Percentiles rank a stretch among this genome's conserved stretches.
Evolutionary conservation across 2,329 filamentous ascomycete species (phyloP).

Genomic region (Alternaria sp.): DNA sequence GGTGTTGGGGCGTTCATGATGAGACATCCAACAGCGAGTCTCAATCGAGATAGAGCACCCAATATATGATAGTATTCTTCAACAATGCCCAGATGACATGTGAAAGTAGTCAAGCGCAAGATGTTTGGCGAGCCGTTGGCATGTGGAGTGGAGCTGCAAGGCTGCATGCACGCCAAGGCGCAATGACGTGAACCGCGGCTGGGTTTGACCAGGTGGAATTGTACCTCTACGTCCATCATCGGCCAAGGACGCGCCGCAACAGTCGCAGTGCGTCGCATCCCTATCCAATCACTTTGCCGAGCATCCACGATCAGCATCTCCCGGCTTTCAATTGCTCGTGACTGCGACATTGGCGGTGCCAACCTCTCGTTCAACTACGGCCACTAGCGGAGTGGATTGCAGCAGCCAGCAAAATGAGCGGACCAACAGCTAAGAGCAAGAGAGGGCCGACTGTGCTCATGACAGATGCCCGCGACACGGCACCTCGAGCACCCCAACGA

Average conservation of each 20-base stretch:
- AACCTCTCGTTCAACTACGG: slow-evolving; percentile 10
- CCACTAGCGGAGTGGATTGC: slow-evolving; percentile 18
- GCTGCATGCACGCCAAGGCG: slow-evolving; percentile 19
- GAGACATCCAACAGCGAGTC: slow-evolving; percentile 7
- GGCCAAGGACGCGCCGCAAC: slow-evolving; percentile 9
- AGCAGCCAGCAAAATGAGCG: slow-evolving; percentile 39
- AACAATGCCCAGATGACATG: not conserved
- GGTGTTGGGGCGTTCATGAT: slow-evolving; percentile 15
- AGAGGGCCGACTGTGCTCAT: slow-evolving; percentile 56
- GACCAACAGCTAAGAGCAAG: slow-evolving; percentile 48
- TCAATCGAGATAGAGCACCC: slow-evolving; percentile 2
- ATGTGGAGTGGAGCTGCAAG: slow-evolving; percentile 14
- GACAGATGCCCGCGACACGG: slow-evolving; percentile 64
- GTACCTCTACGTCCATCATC: slow-evolving; percentile 4
- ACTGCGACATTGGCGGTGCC: not conserved
- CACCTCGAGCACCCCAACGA: slow-evolving; percentile 36
- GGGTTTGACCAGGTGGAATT: slow-evolving; percentile 19
- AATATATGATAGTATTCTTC: not conserved
- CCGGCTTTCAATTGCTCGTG: not conserved
- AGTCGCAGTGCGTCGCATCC: slow-evolving; percentile 1
- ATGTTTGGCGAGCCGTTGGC: slow-evolving; percentile 16
- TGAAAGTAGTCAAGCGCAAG: not conserved
- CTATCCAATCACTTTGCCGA: not conserved
- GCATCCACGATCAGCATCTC: not conserved
- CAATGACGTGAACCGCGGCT: slow-evolving; percentile 30